Percentiles rank a stretch among this genome's conserved stretches.
phyloP scores from a whole-genome alignment of 352 stramenopile genomes.

The Phytophthora brassicae region DNA sequence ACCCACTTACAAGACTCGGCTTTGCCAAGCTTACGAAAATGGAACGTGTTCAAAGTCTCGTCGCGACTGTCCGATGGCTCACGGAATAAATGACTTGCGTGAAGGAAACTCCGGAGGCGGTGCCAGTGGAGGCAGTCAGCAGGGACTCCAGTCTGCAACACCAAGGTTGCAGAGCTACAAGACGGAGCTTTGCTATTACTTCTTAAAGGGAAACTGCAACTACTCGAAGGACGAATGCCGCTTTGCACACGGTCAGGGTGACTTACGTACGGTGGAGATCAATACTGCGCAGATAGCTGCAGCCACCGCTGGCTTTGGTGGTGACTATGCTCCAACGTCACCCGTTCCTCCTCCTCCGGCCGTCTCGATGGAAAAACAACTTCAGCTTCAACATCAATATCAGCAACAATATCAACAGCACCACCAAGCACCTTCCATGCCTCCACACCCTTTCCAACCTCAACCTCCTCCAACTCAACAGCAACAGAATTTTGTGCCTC shows the following conservation, averaged over 20 bases:
- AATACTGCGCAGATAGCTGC: slow-evolving; percentile 75
- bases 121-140: slow-evolving; percentile 22
- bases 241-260: slow-evolving; percentile 83
- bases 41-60: slow-evolving; percentile 72
- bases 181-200: slow-evolving; percentile 89
- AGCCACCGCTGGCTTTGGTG: slow-evolving; percentile 17
- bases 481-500: slow-evolving; percentile 38
- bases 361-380: slow-evolving; percentile 46
- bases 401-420: slow-evolving; percentile 60
- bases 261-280: slow-evolving; percentile 81
- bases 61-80: slow-evolving; percentile 74
- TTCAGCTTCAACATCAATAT: slow-evolving; percentile 67
- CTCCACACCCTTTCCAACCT: slow-evolving; percentile 36
- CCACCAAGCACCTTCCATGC: slow-evolving; percentile 40
- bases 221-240: slow-evolving; percentile 86
- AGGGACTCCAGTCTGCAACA: slow-evolving; percentile 44
- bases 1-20: slow-evolving; percentile 71
- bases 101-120: slow-evolving; percentile 35
- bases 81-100: slow-evolving; percentile 76
- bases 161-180: slow-evolving; percentile 87
- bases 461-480: slow-evolving; percentile 31
- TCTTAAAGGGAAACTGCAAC: slow-evolving; percentile 87
- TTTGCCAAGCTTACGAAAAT: slow-evolving; percentile 79
- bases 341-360: slow-evolving; percentile 29
- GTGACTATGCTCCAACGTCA: slow-evolving; percentile 25